A percentile compares a stretch with the other conserved stretches of the same genome.
phyloP scores from a whole-genome alignment of 2,329 filamentous ascomycete genomes.

The Epichloe baconii region DNA sequence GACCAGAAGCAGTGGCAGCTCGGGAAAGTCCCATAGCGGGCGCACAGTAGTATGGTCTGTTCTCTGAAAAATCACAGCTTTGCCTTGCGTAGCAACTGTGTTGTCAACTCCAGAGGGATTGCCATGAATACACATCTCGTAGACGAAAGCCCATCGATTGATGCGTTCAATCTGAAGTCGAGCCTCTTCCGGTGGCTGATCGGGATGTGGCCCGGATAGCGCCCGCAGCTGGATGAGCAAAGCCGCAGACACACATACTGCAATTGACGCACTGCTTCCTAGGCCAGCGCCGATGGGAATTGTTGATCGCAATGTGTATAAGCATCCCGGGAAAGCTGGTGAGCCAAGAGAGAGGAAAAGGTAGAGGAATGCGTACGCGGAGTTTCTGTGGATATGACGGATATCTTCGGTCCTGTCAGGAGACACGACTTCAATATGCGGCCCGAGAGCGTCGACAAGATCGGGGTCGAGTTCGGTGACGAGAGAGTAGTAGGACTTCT shows the following conservation, averaged over 20 bases:
- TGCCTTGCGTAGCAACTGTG: conserved; percentile 85
- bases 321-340: conserved; percentile 62
- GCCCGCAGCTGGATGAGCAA: conserved; percentile 80
- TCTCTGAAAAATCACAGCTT: conserved; percentile 83
- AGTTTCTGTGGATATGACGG: conserved; percentile 72
- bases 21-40: conserved; percentile 76
- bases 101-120: conserved; percentile 97
- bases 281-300: conserved; percentile 87
- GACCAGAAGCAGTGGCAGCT: conserved; percentile 78
- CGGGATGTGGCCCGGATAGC: conserved; percentile 78
- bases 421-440: conserved; percentile 63
- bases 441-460: conserved; percentile 66
- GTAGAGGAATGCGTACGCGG: conserved; percentile 81
- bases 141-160: conserved; percentile 95
- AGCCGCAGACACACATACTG: conserved; percentile 75
- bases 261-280: conserved; percentile 87
- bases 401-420: conserved; percentile 49
- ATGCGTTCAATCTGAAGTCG: conserved; percentile 84
- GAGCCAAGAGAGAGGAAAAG: conserved; percentile 80
- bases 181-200: conserved; percentile 81
- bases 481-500: conserved; percentile 88
- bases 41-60: conserved; percentile 62
- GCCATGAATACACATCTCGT: conserved; percentile 93
- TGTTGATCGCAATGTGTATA: conserved; percentile 85
- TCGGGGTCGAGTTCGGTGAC: conserved; percentile 75